Conservation (phyloP, 2,329 filamentous ascomycete species). For the Lachnellula occidentalis region DNA sequence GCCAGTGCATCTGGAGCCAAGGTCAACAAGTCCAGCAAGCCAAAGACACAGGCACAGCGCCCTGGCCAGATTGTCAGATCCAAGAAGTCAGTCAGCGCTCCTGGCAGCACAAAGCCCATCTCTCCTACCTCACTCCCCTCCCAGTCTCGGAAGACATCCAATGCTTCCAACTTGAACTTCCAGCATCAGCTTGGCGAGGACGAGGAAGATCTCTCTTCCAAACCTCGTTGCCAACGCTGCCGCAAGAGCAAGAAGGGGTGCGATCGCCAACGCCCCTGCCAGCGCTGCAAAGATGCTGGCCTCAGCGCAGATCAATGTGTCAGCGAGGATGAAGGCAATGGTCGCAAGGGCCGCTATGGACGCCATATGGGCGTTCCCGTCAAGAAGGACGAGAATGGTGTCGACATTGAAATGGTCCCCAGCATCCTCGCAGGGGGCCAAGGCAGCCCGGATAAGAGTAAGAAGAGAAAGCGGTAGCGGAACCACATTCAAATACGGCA, state of each 20-base stretch:
- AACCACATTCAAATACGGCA: background rate
- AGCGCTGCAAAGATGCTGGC: slow-evolving; percentile 91
- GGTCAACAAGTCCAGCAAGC: slow-evolving; percentile 39
- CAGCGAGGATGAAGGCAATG: slow-evolving; percentile 96
- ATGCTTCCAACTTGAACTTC: slow-evolving; percentile 60
- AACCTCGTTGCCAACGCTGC: slow-evolving; percentile 95
- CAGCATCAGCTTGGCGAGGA: slow-evolving; percentile 58
- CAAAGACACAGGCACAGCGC: slow-evolving; percentile 34
- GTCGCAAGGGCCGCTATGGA: slow-evolving; percentile 87
- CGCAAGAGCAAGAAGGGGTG: slow-evolving; percentile 99
- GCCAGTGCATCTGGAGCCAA: slow-evolving; percentile 36
- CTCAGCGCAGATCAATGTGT: slow-evolving; percentile 90
- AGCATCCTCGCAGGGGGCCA: slow-evolving; percentile 28
- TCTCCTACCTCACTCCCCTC: slow-evolving; percentile 63
- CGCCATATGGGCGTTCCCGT: slow-evolving; percentile 65
- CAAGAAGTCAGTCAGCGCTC: slow-evolving; percentile 42
- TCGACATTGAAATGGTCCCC: slow-evolving; percentile 28
- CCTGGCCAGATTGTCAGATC: slow-evolving; percentile 36
- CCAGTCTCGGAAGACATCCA: slow-evolving; percentile 68
- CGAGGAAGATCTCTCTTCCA: slow-evolving; percentile 88
- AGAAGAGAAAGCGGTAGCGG: slow-evolving; percentile 61
- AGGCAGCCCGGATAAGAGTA: slow-evolving; percentile 51
- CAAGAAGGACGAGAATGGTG: slow-evolving; percentile 48
- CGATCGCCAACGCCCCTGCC: slow-evolving; percentile 91
- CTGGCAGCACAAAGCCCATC: slow-evolving; percentile 42